Evolutionary conservation across 2,329 filamentous ascomycete species (phyloP), one percentile per base, ranked within the genome.

Genomic region (Myriosclerotinia curreyana): DNA sequence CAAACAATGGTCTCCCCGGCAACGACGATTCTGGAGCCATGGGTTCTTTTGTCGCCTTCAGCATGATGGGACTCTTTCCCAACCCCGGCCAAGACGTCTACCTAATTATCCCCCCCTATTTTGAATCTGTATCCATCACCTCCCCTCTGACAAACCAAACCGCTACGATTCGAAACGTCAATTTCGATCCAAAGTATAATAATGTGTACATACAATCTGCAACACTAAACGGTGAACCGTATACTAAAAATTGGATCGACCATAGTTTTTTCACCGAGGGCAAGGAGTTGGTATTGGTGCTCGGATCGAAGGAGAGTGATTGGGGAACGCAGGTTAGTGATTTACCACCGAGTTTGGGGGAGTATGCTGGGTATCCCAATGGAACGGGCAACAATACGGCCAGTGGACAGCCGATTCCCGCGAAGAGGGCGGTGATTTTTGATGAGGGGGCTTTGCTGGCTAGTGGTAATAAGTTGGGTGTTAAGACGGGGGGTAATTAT

Each of bases 1-100:
- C 82, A 0, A 76, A 83, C 0, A 77, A 75, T 1, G 88, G 87
- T 0, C 81, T 90, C 3, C 87, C 88, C 0, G 88, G 88, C 0
- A 91, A 90, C 71, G 87, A 90, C 65, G 88, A 91, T 72, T 83
- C 80, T 52, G 88, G 88, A 5, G 86, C 88, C 0, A 90, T 90
- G 72, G 72, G 71, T 3, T 68, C 67, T 6, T 74, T 73, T 64
- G 49, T 69, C 0, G 71, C 73, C 0, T 73, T 74, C 36, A 68
- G 69, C 6, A 71, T 72, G 68, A 71, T 74, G 20, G 72, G 73
- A 0, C 75, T 90, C 8, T 91, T 87, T 72, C 88, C 88, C 0
- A 88, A 89, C 60, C 82, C 86, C 0, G 87, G 87, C 0, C 87
- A 90, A 70, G 77, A 89, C 67, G 86, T 90, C 0, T 90, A 90